Conservation (phyloP, 1,139 yeast genomes). For the Pichia sp. region DNA sequence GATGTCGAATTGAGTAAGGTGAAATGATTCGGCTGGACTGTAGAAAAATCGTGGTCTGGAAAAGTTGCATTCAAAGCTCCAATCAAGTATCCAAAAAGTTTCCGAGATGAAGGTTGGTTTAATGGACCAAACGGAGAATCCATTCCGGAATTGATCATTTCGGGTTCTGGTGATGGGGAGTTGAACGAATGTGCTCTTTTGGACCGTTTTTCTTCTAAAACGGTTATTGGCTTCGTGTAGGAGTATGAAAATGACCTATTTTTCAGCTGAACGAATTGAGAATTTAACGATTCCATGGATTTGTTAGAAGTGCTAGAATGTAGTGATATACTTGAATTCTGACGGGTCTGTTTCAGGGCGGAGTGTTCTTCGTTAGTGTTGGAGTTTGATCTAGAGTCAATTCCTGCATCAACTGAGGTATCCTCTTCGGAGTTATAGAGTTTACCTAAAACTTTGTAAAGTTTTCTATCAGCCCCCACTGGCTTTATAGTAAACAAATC, state of each 20-base stretch:
- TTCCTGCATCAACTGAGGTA: not conserved
- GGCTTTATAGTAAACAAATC: slow-evolving; percentile 94
- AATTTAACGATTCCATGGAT: slow-evolving; percentile 23
- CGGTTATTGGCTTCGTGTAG: slow-evolving; percentile 22
- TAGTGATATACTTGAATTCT: slow-evolving; percentile 18
- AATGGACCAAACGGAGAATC: slow-evolving; percentile 92
- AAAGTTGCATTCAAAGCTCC: slow-evolving; percentile 88
- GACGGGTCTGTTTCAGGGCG: slow-evolving; percentile 10
- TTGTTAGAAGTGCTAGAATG: slow-evolving; percentile 9
- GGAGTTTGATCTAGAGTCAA: slow-evolving; percentile 5
- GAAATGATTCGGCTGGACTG: slow-evolving; percentile 84
- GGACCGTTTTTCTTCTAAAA: slow-evolving; percentile 13
- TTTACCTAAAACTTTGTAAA: slow-evolving; percentile 82
- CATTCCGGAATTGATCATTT: slow-evolving; percentile 11
- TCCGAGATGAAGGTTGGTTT: slow-evolving; percentile 75
- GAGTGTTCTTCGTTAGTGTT: not conserved
- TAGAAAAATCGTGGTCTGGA: slow-evolving; percentile 92
- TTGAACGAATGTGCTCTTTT: slow-evolving; percentile 27
- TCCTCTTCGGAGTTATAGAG: slow-evolving; percentile 33
- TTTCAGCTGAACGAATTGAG: slow-evolving; percentile 31
- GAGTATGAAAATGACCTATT: slow-evolving; percentile 32
- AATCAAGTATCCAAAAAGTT: slow-evolving; percentile 84
- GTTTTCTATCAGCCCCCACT: slow-evolving; percentile 81
- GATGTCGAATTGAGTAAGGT: slow-evolving; percentile 46
- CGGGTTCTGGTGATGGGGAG: slow-evolving; percentile 27